A percentile compares a stretch with the other conserved stretches of the same genome.
These are phyloP conservation scores for Bretziella fagacearum DNA, from an alignment of 2,329 filamentous ascomycete genomes.

Conservation along the genomic window DNA sequence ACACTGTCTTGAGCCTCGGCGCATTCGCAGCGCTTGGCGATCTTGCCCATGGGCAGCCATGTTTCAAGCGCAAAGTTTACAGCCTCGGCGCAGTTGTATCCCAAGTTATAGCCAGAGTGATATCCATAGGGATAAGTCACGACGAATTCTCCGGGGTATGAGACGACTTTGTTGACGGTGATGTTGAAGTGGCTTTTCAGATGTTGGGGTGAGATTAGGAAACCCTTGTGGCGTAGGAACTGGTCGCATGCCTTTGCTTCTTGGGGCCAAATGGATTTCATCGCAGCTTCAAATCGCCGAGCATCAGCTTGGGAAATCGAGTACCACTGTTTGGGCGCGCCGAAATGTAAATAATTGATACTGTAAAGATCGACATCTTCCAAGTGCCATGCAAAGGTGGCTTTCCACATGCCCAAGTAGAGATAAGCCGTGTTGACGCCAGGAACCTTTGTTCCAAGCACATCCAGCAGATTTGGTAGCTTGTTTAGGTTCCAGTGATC, in stretches of 20 bases:
- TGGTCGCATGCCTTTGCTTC: slow-evolving; percentile 93
- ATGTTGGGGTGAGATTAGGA: slow-evolving; percentile 81
- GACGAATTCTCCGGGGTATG: slow-evolving; percentile 93
- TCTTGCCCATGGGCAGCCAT: slow-evolving; percentile 87
- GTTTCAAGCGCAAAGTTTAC: slow-evolving; percentile 95
- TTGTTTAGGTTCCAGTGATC: slow-evolving; percentile 89
- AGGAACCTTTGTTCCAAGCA: slow-evolving; percentile 85
- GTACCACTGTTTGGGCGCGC: slow-evolving; percentile 98
- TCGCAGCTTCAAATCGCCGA: slow-evolving; percentile 78
- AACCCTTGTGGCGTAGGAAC: slow-evolving; percentile 93
- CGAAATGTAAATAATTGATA: slow-evolving; percentile 99
- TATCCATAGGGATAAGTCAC: slow-evolving; percentile 98
- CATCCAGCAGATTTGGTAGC: slow-evolving; percentile 80
- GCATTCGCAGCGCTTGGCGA: slow-evolving; percentile 93
- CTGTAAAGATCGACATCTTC: slow-evolving; percentile 98
- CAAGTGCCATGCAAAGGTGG: slow-evolving; percentile 96
- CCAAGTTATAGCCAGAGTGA: slow-evolving; percentile 92
- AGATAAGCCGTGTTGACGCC: slow-evolving; percentile 97
- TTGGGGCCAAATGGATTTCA: slow-evolving; percentile 87
- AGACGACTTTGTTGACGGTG: slow-evolving; percentile 88
- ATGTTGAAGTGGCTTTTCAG: slow-evolving; percentile 81
- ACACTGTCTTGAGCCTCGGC: slow-evolving; percentile 91
- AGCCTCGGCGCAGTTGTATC: slow-evolving; percentile 96
- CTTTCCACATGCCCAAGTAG: slow-evolving; percentile 99
- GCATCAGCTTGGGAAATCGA: slow-evolving; percentile 95